Evolutionary conservation across 164 flowering plant species (phyloP).

Genomic region (Saururus chinensis): DNA sequence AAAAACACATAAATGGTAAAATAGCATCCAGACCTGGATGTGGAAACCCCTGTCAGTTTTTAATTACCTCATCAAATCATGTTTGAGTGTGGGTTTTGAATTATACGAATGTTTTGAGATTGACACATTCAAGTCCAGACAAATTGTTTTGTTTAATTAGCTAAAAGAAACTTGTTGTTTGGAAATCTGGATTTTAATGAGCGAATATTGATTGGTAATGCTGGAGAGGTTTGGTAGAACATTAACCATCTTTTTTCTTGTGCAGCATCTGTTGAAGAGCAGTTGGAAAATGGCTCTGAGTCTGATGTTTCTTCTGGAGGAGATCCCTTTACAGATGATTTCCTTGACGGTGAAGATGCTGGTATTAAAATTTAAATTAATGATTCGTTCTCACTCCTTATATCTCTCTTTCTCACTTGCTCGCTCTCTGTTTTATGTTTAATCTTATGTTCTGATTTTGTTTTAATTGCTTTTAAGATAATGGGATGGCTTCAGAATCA

Average conservation of each 20-base stretch:
- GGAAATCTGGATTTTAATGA: no score
- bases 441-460: neutral
- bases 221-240: neutral
- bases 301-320: constrained; percentile 58
- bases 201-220: no score
- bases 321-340: constrained; percentile 48
- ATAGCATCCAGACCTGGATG: no score
- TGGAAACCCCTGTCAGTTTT: no score
- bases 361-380: constrained; percentile 6
- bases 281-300: constrained; percentile 18
- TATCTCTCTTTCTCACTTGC: neutral
- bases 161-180: no score
- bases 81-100: no score
- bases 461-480: constrained; percentile 7
- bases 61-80: no score
- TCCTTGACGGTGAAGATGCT: constrained; percentile 57
- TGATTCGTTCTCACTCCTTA: neutral
- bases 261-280: constrained; percentile 13
- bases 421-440: neutral
- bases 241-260: constrained; percentile 1
- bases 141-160: no score
- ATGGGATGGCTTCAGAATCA: constrained; percentile 24
- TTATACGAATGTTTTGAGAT: no score
- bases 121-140: no score
- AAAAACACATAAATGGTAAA: no score